Evolutionary conservation across 2,329 filamentous ascomycete genomes (phyloP), one percentile per base, ranked within the genome.

Genomic region (Clarireedia hainanense): DNA sequence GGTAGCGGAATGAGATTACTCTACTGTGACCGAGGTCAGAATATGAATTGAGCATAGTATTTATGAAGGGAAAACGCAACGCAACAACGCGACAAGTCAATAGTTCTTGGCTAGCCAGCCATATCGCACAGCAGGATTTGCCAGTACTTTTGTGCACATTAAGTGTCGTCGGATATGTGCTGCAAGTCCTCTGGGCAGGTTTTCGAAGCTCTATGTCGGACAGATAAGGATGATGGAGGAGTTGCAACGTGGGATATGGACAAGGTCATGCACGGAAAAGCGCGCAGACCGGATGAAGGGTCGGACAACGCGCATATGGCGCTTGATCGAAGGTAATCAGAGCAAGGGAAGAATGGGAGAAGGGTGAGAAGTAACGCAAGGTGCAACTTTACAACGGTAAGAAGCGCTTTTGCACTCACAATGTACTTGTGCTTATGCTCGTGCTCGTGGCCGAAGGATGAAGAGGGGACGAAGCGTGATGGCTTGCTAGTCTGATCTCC

Each of bases 11-110:
- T 12, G 10, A 50, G 26, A 24, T 55, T 40, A 55, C 52, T 55
- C 52, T 55, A 50, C 47, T 50, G 43, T 42, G 47, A 43, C 52
- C 52, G 52, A 55, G 39, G 52, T 55, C 52, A 55, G 52, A 50
- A 30, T 43, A 23, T 53, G 45, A 24, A 49, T 54, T 24, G 27
- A 42, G 23, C 45, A 47, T 54, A 9, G 27, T 30, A 34, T 49
- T 27, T 34, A 42, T n/a, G n/a, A 40, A 54, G 24, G 17, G 30
- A 49, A 39, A 3, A 27, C 7, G 24, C 34, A 54, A 54, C 26
- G 45, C 45, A 55, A 42, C 40, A 20, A 17, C 37, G 20, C 20
- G 36, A 46, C 17, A 24, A 34, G 39, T 55, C 26, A 24, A 50
- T 20, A 43, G 23, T n/a, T 26, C 27, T 26, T 17, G 37, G 15